These are phyloP conservation scores for Tremellales sp. DNA, from an alignment of 1,284 basidiomycete species.

Conservation along the genomic window DNA sequence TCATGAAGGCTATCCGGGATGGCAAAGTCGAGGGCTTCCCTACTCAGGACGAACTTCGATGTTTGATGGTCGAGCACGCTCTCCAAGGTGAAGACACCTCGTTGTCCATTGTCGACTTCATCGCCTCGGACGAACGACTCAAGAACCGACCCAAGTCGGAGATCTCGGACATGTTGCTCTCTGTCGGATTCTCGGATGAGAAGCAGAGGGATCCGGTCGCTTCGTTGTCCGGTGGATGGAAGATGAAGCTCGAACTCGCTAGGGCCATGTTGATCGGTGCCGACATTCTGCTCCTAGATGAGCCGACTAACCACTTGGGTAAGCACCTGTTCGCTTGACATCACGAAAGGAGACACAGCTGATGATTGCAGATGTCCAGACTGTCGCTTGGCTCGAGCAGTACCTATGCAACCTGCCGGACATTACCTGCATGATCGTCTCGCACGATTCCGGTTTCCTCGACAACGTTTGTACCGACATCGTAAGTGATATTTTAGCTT, in stretches of 20 bases:
- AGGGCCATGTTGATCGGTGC: conserved; percentile 96
- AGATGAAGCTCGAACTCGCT: conserved; percentile 88
- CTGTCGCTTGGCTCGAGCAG: conserved; percentile 89
- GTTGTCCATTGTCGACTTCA: conserved; percentile 78
- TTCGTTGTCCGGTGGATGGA: conserved; percentile 96
- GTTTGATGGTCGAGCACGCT: conserved; percentile 94
- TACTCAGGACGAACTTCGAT: conserved; percentile 76
- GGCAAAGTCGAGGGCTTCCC: conserved; percentile 94
- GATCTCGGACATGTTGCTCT: conserved; percentile 71
- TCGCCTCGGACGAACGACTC: conserved; percentile 60
- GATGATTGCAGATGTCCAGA: no score
- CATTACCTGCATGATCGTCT: conserved; percentile 90
- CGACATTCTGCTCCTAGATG: conserved; percentile 74
- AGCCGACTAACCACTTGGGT: conserved; percentile 59
- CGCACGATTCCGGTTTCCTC: conserved; percentile 96
- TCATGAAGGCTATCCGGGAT: conserved; percentile 92
- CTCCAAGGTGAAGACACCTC: conserved; percentile 87
- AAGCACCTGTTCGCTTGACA: no score
- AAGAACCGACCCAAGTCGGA: conserved; percentile 59
- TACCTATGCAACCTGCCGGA: conserved; percentile 77
- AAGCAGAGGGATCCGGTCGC: conserved; percentile 82
- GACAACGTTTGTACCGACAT: conserved; percentile 98
- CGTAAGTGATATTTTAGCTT: no score
- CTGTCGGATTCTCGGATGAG: conserved; percentile 87
- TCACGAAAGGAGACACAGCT: no score